A percentile compares a stretch with the other conserved stretches of the same genome.
Conservation (phyloP, 129 eudicot genomes). For the Ambrosia artemisiifolia region DNA sequence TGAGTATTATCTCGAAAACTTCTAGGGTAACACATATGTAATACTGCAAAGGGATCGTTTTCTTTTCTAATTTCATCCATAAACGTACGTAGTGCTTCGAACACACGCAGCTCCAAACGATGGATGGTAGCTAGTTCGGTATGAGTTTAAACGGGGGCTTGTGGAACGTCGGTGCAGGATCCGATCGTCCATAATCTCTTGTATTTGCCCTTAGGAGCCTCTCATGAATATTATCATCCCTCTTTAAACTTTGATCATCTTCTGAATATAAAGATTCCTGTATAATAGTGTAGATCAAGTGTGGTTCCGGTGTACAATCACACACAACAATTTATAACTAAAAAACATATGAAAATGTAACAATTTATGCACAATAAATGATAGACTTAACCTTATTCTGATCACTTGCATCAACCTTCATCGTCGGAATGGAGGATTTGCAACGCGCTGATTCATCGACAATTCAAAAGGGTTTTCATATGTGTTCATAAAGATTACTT, state of each 20-base stretch:
- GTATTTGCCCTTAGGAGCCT: constrained; percentile 68
- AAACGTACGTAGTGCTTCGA: neutral
- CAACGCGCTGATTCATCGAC: constrained; percentile 25
- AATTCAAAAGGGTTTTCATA: constrained; percentile 16
- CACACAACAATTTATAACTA: neutral
- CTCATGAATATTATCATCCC: constrained; percentile 44
- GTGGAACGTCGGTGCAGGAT: constrained; percentile 72
- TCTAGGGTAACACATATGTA: constrained; percentile 4
- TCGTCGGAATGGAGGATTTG: constrained; percentile 31
- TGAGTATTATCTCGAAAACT: constrained; percentile 27
- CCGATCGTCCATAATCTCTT: constrained; percentile 78
- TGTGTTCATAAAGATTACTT: constrained; percentile 13
- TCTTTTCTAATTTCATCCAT: constrained; percentile 15
- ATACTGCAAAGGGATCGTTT: constrained; percentile 9
- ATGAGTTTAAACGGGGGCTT: constrained; percentile 91
- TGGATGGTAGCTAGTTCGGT: constrained; percentile 46
- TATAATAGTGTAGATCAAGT: neutral
- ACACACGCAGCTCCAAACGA: neutral
- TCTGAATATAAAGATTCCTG: constrained; percentile 33
- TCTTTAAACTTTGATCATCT: constrained; percentile 28
- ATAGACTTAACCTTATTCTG: constrained; percentile 23
- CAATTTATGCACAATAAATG: neutral
- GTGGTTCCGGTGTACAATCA: neutral
- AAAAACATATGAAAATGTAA: neutral
- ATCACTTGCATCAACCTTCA: constrained; percentile 21